phyloP scores from a whole-genome alignment of 805 yeast genomes.

The Candida methanosorbosa region DNA sequence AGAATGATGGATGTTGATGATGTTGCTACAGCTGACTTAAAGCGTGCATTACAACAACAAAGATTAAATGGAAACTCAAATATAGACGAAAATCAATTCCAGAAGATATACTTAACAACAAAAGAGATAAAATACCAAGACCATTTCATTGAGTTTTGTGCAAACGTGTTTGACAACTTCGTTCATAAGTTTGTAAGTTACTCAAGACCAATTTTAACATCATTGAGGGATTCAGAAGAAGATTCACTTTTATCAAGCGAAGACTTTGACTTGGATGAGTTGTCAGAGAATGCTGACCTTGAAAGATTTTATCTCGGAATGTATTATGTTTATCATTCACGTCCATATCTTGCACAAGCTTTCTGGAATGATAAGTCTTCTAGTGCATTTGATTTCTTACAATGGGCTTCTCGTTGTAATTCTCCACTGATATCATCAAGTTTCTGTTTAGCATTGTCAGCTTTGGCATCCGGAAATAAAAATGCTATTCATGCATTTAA shows the following conservation, averaged over 20 bases:
- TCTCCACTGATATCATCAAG: conserved; percentile 79
- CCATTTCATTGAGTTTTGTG: conserved; percentile 27
- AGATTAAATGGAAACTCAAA: conserved; percentile 17
- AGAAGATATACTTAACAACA: conserved; percentile 14
- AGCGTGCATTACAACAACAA: conserved; percentile 19
- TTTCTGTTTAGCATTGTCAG: conserved; percentile 69
- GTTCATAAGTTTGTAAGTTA: conserved; percentile 49
- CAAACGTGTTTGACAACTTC: conserved; percentile 38
- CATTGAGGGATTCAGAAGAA: conserved; percentile 65
- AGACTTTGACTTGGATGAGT: conserved; percentile 47
- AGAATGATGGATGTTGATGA: conserved; percentile 44
- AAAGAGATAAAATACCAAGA: conserved; percentile 12
- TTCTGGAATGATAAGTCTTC: conserved; percentile 68
- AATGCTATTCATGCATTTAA: conserved; percentile 44
- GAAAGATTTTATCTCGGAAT: conserved; percentile 80
- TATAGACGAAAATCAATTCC: conserved; percentile 19
- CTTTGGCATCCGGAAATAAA: conserved; percentile 54
- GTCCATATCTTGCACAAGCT: conserved; percentile 46
- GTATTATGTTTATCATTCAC: conserved; percentile 54
- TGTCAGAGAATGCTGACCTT: conserved; percentile 70
- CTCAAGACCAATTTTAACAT: conserved; percentile 58
- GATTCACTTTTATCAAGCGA: conserved; percentile 54
- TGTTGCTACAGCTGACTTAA: conserved; percentile 28
- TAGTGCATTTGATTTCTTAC: conserved; percentile 68
- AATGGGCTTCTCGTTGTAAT: conserved; percentile 78